These are phyloP conservation scores for Penicillium paradoxum DNA, from an alignment of 495 filamentous ascomycete species.

Conservation along the genomic window DNA sequence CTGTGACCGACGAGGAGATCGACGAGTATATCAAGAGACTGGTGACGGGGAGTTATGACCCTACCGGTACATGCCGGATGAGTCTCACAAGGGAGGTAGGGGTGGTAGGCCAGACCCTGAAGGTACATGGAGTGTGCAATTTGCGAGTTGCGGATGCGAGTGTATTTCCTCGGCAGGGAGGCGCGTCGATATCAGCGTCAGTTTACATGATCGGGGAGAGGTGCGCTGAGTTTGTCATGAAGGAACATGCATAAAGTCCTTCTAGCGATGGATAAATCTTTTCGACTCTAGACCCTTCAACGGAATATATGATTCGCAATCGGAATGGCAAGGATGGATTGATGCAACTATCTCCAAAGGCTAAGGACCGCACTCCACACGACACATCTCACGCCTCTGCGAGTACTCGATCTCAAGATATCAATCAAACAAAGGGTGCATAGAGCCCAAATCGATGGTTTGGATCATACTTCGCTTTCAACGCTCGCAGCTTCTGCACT, in stretches of 20 bases:
- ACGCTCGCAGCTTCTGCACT: not conserved
- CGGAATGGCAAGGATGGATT: too few species aligned
- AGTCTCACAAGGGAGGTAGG: not conserved
- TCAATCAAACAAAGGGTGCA: not conserved
- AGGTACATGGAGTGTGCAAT: not conserved
- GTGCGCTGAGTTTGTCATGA: not conserved
- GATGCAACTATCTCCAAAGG: too few species aligned
- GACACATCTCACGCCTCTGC: too few species aligned
- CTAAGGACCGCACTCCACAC: too few species aligned
- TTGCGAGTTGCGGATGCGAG: constrained; percentile 2
- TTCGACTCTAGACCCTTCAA: too few species aligned
- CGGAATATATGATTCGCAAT: too few species aligned
- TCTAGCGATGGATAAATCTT: too few species aligned
- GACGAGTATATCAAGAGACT: constrained; percentile 1
- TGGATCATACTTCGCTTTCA: not conserved
- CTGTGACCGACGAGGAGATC: not conserved
- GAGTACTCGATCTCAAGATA: too few species aligned
- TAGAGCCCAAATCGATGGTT: not conserved
- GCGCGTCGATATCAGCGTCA: not conserved
- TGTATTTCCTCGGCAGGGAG: not conserved
- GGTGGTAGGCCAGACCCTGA: not conserved
- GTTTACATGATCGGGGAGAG: not conserved
- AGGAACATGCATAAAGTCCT: not conserved
- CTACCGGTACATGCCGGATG: constrained; percentile 1
- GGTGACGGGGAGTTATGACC: not conserved